A percentile compares a stretch with the other conserved stretches of the same genome.
Conservation (phyloP, 805 yeast species). For the Sugiyamaella valdiviana region DNA sequence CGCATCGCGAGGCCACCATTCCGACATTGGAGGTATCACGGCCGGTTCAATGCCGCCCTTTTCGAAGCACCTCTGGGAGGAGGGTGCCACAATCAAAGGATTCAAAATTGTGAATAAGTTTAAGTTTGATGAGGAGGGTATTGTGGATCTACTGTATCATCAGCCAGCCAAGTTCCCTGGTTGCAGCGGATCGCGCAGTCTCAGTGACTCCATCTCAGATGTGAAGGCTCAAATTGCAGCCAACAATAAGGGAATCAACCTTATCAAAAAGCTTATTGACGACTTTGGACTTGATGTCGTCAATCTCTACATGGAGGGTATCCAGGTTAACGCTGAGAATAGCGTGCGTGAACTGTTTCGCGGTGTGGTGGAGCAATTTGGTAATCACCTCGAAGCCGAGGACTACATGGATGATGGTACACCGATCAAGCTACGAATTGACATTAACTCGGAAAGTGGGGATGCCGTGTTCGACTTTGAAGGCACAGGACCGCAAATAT, state of each 20-base stretch:
- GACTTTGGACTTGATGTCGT: slow-evolving; percentile 60
- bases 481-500: slow-evolving; percentile 81
- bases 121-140: slow-evolving; percentile 64
- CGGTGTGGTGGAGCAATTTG: slow-evolving; percentile 37
- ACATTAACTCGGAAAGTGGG: slow-evolving; percentile 46
- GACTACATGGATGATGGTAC: slow-evolving; percentile 35
- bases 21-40: slow-evolving; percentile 87
- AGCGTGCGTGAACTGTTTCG: slow-evolving; percentile 57
- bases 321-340: slow-evolving; percentile 69
- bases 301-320: slow-evolving; percentile 70
- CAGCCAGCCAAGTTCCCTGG: slow-evolving; percentile 81
- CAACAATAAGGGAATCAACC: slow-evolving; percentile 72
- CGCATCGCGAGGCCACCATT: slow-evolving; percentile 94
- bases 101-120: slow-evolving; percentile 69
- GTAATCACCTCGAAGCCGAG: slow-evolving; percentile 19
- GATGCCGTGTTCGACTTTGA: slow-evolving; percentile 73
- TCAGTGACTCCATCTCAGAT: slow-evolving; percentile 79
- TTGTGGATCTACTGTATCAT: slow-evolving; percentile 53
- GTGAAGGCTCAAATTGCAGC: slow-evolving; percentile 85
- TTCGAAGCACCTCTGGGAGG: slow-evolving; percentile 77
- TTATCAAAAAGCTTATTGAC: slow-evolving; percentile 51
- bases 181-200: slow-evolving; percentile 81
- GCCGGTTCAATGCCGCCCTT: slow-evolving; percentile 96
- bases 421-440: slow-evolving; percentile 23
- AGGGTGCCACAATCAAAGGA: slow-evolving; percentile 83